Evolutionary conservation across 1,284 basidiomycete genomes (phyloP).

Genomic region (Cerrena zonata): DNA sequence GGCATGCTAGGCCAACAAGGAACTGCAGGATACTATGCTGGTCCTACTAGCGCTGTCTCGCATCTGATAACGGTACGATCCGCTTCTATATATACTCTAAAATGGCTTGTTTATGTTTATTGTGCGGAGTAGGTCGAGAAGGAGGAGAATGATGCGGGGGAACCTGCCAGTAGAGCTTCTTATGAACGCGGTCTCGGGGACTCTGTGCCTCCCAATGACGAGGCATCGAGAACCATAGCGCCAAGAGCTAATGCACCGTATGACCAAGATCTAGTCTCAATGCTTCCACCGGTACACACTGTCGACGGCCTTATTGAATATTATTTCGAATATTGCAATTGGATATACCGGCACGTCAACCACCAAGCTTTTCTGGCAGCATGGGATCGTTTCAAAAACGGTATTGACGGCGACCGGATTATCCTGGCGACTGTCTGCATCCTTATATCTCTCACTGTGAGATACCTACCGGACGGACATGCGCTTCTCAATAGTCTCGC

Average conservation of each 20-base stretch:
- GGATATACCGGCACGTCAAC: slow-evolving; percentile 75
- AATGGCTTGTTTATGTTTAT: too few species aligned
- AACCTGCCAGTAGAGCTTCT: slow-evolving; percentile 14
- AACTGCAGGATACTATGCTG: slow-evolving; percentile 64
- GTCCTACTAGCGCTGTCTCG: slow-evolving; percentile 64
- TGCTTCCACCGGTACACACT: slow-evolving; percentile 57
- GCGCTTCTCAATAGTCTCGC: slow-evolving; percentile 44
- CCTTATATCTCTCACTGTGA: slow-evolving; percentile 64
- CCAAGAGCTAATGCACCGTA: slow-evolving; percentile 20
- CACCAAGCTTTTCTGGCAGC: slow-evolving; percentile 51
- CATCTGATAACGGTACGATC: slow-evolving; percentile 55
- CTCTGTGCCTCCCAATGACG: neutral
- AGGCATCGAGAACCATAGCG: neutral
- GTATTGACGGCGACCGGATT: slow-evolving; percentile 57
- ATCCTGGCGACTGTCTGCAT: slow-evolving; percentile 64
- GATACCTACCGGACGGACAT: slow-evolving; percentile 65
- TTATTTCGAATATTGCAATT: slow-evolving; percentile 80
- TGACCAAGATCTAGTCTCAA: slow-evolving; percentile 63
- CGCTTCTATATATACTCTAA: slow-evolving; percentile 6
- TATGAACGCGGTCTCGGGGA: neutral
- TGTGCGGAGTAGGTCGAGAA: slow-evolving; percentile 16
- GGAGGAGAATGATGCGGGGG: slow-evolving; percentile 47
- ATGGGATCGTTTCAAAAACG: slow-evolving; percentile 69
- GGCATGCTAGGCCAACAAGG: slow-evolving; percentile 61
- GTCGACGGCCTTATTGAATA: slow-evolving; percentile 67